Evolutionary conservation across 768 basidiomycete species (phyloP).

Genomic region (Phanerochaete sordida): DNA sequence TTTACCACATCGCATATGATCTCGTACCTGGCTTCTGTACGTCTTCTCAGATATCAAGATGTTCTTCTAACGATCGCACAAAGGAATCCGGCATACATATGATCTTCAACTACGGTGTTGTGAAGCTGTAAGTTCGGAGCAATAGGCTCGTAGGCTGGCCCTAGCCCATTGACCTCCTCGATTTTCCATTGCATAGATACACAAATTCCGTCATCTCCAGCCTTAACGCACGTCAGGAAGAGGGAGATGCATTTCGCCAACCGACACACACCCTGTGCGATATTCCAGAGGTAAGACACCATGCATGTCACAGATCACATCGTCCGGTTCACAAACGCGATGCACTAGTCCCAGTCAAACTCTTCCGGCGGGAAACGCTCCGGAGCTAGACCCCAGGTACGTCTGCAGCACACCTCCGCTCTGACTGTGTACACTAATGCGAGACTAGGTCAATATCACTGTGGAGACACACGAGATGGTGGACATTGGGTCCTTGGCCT

Average conservation of each 20-base stretch:
- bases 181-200: background rate
- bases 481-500: background rate
- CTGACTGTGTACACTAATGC: background rate
- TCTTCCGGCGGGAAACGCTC: background rate
- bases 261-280: background rate
- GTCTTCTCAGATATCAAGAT: background rate
- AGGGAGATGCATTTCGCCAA: background rate
- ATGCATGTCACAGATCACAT: background rate
- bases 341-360: too few species aligned
- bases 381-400: background rate
- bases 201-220: conserved; percentile 13
- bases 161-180: background rate
- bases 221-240: conserved; percentile 8
- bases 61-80: background rate
- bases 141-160: too few species aligned
- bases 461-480: conserved; percentile 13
- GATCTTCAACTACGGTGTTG: conserved; percentile 10
- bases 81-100: conserved; percentile 3
- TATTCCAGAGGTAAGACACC: background rate
- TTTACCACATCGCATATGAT: conserved; percentile 7
- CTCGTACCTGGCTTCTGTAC: conserved; percentile 6
- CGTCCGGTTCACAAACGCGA: background rate
- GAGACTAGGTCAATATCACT: conserved; percentile 9
- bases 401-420: background rate
- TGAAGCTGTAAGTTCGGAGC: conserved; percentile 1